Evolutionary conservation across 768 basidiomycete species (phyloP).

Genomic region (Leccinum longicurvipes): DNA sequence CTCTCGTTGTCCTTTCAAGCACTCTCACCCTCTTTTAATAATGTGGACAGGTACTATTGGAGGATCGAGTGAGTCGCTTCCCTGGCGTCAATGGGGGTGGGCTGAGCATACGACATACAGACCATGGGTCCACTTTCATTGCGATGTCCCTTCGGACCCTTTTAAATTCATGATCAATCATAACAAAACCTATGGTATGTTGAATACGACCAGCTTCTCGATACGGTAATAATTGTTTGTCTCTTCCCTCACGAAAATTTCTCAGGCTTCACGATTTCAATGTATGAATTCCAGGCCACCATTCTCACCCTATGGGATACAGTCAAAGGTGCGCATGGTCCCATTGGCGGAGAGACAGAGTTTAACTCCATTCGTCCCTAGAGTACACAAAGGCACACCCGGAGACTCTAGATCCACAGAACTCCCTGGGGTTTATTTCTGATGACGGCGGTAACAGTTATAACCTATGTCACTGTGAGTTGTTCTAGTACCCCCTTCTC

Average conservation of each 20-base stretch:
- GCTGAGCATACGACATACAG: slow-evolving; percentile 18
- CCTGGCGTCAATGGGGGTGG: slow-evolving; percentile 37
- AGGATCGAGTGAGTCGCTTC: slow-evolving; percentile 23
- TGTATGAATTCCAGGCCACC: slow-evolving; percentile 60
- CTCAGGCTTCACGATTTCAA: slow-evolving; percentile 58
- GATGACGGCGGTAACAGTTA: slow-evolving; percentile 61
- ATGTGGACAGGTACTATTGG: slow-evolving; percentile 26
- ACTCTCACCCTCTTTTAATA: not conserved
- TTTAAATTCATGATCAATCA: slow-evolving; percentile 56
- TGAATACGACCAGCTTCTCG: not conserved
- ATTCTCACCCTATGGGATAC: slow-evolving; percentile 62
- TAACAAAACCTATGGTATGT: slow-evolving; percentile 50
- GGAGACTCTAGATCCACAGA: slow-evolving; percentile 48
- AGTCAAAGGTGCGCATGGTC: slow-evolving; percentile 46
- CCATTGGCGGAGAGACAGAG: slow-evolving; percentile 27
- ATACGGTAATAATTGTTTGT: not conserved
- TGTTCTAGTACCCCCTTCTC: not conserved
- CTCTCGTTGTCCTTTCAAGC: not conserved
- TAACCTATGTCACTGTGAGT: slow-evolving; percentile 63
- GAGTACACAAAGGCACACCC: slow-evolving; percentile 37
- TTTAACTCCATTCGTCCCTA: slow-evolving; percentile 12
- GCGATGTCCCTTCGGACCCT: slow-evolving; percentile 48
- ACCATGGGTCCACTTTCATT: slow-evolving; percentile 53
- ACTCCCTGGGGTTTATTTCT: slow-evolving; percentile 60
- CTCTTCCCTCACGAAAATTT: not conserved